Percentiles rank a stretch among this genome's conserved stretches.
Evolutionary conservation across 176 grass and related monocot species (phyloP).

Genomic region (Musa troglodytarum): DNA sequence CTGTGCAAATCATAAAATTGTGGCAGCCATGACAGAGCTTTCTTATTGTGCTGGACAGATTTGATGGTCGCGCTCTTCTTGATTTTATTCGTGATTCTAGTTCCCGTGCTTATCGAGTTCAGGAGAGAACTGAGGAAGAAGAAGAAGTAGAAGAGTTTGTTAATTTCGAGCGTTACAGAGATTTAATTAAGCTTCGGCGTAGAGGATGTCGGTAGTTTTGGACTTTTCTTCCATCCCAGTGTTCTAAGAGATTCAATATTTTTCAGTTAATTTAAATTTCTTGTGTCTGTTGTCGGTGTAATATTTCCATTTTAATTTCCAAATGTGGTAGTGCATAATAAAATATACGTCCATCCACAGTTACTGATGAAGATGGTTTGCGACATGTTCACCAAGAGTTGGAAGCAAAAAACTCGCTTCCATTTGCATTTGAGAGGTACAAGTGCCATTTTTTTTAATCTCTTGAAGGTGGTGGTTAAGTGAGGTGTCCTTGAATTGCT

Average conservation of each 20-base stretch:
- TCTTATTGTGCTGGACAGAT: conserved; percentile 41
- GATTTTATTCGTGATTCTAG: conserved; percentile 83
- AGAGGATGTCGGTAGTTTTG: conserved; percentile 99
- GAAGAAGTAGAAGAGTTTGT: conserved; percentile 99
- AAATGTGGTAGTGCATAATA: conserved; percentile 10
- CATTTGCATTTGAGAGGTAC: conserved; percentile 74
- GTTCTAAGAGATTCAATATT: conserved; percentile 26
- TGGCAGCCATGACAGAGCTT: conserved; percentile 21
- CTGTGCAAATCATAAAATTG: conserved; percentile 5
- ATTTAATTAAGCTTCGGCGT: conserved; percentile 99
- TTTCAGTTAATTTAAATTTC: conserved; percentile 16
- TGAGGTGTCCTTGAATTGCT: neutral
- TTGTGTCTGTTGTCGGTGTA: neutral
- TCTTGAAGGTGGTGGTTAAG: neutral
- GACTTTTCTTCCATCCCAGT: conserved; percentile 36
- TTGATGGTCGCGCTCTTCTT: conserved; percentile 93
- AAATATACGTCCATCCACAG: conserved; percentile 30
- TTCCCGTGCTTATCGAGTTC: conserved; percentile 46
- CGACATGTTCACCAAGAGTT: conserved; percentile 80
- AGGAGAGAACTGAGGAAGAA: conserved; percentile 87
- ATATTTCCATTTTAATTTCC: neutral
- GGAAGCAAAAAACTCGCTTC: conserved; percentile 69
- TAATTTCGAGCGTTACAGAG: conserved; percentile 99
- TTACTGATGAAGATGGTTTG: conserved; percentile 73
- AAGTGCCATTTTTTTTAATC: neutral